Percentiles rank a stretch among this genome's conserved stretches.
Evolutionary conservation across 2,329 filamentous ascomycete species (phyloP).

Genomic region (Drechslerella coelobrocha): DNA sequence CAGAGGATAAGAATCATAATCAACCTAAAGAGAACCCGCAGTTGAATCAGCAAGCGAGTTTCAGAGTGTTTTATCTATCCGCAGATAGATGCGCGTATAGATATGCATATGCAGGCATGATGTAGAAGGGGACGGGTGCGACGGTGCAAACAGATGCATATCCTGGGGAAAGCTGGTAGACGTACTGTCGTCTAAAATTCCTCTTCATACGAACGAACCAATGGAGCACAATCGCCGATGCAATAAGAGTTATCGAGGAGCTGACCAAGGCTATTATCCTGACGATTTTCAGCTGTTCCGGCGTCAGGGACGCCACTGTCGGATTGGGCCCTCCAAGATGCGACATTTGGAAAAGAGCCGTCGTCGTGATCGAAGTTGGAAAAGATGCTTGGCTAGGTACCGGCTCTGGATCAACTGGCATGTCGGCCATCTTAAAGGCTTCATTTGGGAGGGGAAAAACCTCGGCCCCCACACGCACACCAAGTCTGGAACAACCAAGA

Average conservation of each 20-base stretch:
- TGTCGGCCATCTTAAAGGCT: constrained; percentile 50
- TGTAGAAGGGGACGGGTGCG: not conserved
- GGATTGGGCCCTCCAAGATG: constrained; percentile 41
- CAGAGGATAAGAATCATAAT: constrained; percentile 76
- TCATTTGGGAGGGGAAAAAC: constrained; percentile 48
- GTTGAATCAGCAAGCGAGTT: not conserved
- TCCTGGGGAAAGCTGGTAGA: too few species aligned
- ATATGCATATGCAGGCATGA: constrained; percentile 1
- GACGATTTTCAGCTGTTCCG: constrained; percentile 38
- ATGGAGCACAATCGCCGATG: constrained; percentile 59
- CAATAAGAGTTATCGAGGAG: constrained; percentile 34
- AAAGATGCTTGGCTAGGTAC: constrained; percentile 21
- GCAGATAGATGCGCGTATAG: not conserved
- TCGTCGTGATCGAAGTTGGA: constrained; percentile 24
- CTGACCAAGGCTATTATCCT: constrained; percentile 43
- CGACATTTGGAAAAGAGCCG: constrained; percentile 35
- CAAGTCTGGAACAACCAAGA: constrained; percentile 32
- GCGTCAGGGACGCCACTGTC: constrained; percentile 20
- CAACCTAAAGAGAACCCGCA: constrained; percentile 63
- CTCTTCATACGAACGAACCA: constrained; percentile 78
- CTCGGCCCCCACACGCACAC: constrained; percentile 37
- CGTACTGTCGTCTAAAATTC: constrained; percentile 75
- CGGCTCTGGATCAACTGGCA: constrained; percentile 49
- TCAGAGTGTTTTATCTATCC: not conserved
- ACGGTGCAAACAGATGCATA: constrained; percentile 1